phyloP scores from a whole-genome alignment of 1,284 basidiomycete species.

The Cryptococcus sp. region DNA sequence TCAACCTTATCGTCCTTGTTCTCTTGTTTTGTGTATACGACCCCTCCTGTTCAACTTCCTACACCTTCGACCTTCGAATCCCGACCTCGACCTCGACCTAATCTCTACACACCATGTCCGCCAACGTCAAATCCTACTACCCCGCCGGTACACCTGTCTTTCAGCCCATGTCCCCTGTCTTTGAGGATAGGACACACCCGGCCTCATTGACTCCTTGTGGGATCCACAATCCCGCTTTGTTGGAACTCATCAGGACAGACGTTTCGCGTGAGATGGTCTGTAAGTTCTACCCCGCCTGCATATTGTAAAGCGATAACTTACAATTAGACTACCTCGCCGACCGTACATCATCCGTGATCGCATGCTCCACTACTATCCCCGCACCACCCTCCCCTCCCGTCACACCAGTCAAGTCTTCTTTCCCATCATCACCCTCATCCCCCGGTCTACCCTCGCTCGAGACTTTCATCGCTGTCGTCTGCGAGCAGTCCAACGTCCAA shows the following conservation, averaged over 20 bases:
- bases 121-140: constrained; percentile 24
- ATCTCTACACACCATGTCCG: constrained; percentile 13
- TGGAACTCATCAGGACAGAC: constrained; percentile 69
- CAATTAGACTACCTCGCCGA: constrained; percentile 45
- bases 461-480: constrained; percentile 80
- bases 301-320: neutral
- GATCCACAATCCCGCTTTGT: constrained; percentile 68
- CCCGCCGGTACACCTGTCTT: constrained; percentile 37
- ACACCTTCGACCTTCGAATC: too few relatives aligned
- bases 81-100: too few relatives aligned
- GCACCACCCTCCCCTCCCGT: constrained; percentile 23
- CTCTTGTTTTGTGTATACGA: too few relatives aligned
- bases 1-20: too few relatives aligned
- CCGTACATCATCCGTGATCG: constrained; percentile 46
- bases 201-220: constrained; percentile 66
- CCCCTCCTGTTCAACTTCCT: too few relatives aligned
- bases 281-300: constrained; percentile 24
- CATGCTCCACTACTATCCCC: constrained; percentile 42
- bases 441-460: constrained; percentile 69
- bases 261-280: constrained; percentile 79
- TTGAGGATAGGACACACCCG: constrained; percentile 49
- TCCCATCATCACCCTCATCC: constrained; percentile 47
- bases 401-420: constrained; percentile 26
- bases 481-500: constrained; percentile 82
- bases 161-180: constrained; percentile 35